Evolutionary conservation across 352 stramenopile genomes (phyloP).

Genomic region (Phytopythium helicoides): DNA sequence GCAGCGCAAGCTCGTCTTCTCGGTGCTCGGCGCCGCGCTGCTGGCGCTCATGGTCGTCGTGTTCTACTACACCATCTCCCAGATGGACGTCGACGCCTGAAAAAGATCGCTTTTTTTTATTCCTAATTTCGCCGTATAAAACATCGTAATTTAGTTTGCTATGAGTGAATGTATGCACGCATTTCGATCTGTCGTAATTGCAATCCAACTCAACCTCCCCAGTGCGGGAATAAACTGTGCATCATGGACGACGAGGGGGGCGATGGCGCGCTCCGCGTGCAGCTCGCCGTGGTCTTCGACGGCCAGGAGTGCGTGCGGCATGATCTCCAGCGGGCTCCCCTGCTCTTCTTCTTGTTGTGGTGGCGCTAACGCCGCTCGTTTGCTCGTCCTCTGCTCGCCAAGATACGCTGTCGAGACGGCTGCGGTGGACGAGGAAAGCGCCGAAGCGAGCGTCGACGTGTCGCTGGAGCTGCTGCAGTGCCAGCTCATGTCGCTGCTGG

Average conservation of each 20-base stretch:
- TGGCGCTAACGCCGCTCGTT: neutral
- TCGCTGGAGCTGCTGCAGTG: constrained; percentile 62
- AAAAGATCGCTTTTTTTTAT: too few species aligned
- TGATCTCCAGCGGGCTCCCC: too few species aligned
- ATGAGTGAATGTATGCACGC: too few species aligned
- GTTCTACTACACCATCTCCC: constrained; percentile 75
- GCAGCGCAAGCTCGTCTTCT: constrained; percentile 75
- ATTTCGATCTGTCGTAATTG: too few species aligned
- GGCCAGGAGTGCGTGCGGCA: constrained; percentile 61
- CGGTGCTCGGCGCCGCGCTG: constrained; percentile 55
- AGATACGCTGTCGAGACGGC: constrained; percentile 8
- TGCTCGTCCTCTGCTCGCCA: neutral
- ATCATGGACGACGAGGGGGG: constrained; percentile 10
- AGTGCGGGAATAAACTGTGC: too few species aligned
- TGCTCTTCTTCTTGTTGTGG: too few species aligned
- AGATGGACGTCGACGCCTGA: constrained; percentile 22
- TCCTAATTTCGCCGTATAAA: too few species aligned
- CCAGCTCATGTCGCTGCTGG: constrained; percentile 66
- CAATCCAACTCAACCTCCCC: too few species aligned
- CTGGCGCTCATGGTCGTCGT: constrained; percentile 73
- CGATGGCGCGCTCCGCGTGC: constrained; percentile 15
- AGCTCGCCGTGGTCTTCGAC: constrained; percentile 53
- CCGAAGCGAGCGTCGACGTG: constrained; percentile 18
- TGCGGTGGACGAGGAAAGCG: constrained; percentile 15
- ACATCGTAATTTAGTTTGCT: too few species aligned